Evolutionary conservation across 164 flowering plant genomes (phyloP), one percentile per base, ranked within the genome.

Genomic region (Liriodendron chinense): DNA sequence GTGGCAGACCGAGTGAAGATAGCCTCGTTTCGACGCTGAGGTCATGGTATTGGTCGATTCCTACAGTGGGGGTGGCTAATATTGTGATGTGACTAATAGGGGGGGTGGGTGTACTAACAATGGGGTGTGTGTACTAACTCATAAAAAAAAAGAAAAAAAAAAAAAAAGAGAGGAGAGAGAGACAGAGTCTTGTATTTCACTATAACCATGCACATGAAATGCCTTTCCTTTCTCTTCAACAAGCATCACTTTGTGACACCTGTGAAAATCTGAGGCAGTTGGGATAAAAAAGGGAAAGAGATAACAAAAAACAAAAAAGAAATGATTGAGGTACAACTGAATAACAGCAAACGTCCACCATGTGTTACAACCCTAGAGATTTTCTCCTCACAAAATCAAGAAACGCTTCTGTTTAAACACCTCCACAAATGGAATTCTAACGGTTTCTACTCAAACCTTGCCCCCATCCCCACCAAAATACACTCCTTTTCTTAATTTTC

Each of bases 291-390:
- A 20, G 5, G 65, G 69, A 24, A n/a, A 23, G 53, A 68, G 70
- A 61, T 67, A 20, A 28, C 9, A 57, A 61, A 74, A 59, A 56
- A 56, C 20, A 49, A 62, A 64, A 73, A 2, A 21, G 65, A 61
- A 78, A 78, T 78, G 73, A 74, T 78, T 74, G 63, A 65, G 34
- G 9, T 69, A 25, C 65, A 78, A 78, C 73, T 20, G 68, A 47
- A 68, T 72, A 72, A 67, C 70, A 77, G 68, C 28, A 72, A 73
- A 73, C 76, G 16, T 47, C 34, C 71, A 56, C 70, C 80, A 74
- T 47, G 76, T 78, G 77, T 78, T 34, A 24, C 61, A 61, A 66
- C 25, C 22, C 64, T 62, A 69, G 65, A 3, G 66, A 14, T 63
- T 69, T 18, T 22, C 47, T 56, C 47, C 69, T 26, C 69, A 56